Evolutionary conservation across 108 stramenopile species (phyloP).

Genomic region (Nitzschia sp.): DNA sequence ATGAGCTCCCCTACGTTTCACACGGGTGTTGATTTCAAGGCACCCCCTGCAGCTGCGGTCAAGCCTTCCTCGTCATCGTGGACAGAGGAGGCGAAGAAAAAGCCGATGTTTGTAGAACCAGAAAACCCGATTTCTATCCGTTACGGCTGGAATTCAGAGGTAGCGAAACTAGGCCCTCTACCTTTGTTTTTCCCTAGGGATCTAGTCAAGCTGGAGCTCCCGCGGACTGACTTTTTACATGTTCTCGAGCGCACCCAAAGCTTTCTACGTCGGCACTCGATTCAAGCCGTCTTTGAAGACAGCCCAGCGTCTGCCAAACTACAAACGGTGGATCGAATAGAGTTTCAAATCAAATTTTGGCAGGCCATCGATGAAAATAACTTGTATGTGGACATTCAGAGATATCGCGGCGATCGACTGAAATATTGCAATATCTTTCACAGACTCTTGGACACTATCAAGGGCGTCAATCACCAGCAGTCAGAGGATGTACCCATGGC

Average conservation of each 20-base stretch:
- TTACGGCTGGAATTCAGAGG: neutral
- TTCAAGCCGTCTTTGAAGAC: slow-evolving; percentile 3
- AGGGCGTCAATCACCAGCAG: slow-evolving; percentile 9
- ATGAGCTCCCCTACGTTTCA: too few relatives aligned
- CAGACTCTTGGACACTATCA: slow-evolving; percentile 11
- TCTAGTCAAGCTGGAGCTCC: slow-evolving; percentile 2
- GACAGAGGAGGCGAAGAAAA: too few relatives aligned
- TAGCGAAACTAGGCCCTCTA: neutral
- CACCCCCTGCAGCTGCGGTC: too few relatives aligned
- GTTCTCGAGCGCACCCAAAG: neutral
- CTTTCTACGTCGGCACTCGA: neutral
- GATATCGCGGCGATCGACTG: slow-evolving; percentile 17
- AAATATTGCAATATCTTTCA: slow-evolving; percentile 1
- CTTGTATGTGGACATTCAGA: slow-evolving; percentile 21
- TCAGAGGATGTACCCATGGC: neutral
- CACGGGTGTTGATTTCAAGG: too few relatives aligned
- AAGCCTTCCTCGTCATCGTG: too few relatives aligned
- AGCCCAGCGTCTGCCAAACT: neutral
- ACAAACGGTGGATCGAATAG: neutral
- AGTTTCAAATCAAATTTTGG: slow-evolving; percentile 9
- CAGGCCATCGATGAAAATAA: neutral
- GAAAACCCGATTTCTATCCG: too few relatives aligned
- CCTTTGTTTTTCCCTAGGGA: neutral
- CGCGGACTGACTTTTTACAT: neutral
- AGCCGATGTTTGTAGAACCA: too few relatives aligned